Evolutionary conservation across 192 early-diverging fungal species (phyloP).

Genomic region (Coemansia sp.): DNA sequence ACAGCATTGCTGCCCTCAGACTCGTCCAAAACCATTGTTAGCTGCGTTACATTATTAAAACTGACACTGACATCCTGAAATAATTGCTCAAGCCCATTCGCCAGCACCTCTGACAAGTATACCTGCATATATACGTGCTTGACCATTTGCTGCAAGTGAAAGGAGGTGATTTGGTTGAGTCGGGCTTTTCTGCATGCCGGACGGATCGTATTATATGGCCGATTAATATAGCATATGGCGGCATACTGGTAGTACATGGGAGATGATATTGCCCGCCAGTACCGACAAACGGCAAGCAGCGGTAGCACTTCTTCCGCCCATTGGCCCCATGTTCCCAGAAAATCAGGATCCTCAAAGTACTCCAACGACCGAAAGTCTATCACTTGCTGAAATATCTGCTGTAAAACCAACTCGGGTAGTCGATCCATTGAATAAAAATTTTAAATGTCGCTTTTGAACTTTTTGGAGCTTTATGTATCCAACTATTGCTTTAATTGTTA

Average conservation of each 20-base stretch:
- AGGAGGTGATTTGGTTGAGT: not conserved
- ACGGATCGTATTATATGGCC: not conserved
- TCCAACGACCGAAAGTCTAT: constrained; percentile 1
- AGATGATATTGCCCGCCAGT: not conserved
- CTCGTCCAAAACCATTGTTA: not conserved
- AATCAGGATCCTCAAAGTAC: constrained; percentile 5
- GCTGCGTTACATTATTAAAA: not conserved
- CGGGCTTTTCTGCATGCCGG: constrained; percentile 3
- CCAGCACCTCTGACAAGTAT: not conserved
- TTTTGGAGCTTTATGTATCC: no score
- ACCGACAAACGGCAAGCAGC: not conserved
- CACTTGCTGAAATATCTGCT: not conserved
- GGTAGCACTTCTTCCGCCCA: not conserved
- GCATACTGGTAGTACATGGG: constrained; percentile 7
- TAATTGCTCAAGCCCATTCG: not conserved
- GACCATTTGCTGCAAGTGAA: not conserved
- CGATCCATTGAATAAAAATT: not conserved
- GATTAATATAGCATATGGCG: not conserved
- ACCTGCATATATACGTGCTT: not conserved
- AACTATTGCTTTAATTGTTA: no score
- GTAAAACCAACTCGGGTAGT: not conserved
- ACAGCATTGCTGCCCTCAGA: not conserved
- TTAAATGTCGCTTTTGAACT: no score
- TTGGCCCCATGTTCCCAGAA: not conserved
- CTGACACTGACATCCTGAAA: no score